Evolutionary conservation across 148 eudicot species (phyloP).

Genomic region (Euryodendron excelsum): DNA sequence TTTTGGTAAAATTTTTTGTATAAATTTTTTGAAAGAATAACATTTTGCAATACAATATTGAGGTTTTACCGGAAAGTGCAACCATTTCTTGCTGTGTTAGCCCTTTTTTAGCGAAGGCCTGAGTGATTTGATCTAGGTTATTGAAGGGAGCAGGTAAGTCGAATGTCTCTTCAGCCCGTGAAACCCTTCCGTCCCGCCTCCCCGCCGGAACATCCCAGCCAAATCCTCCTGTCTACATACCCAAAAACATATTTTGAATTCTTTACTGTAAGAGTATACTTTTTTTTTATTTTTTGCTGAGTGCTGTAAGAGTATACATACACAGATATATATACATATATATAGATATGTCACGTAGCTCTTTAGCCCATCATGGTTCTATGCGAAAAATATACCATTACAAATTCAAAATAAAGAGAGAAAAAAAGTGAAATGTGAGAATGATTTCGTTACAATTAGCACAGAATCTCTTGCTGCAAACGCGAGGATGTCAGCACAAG

Average conservation of each 20-base stretch:
- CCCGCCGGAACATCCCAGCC: conserved; percentile 45
- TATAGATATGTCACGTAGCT: too few relatives aligned
- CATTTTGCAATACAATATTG: too few relatives aligned
- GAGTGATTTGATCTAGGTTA: conserved; percentile 26
- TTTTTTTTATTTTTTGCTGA: too few relatives aligned
- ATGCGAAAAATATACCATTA: not conserved
- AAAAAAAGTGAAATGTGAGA: not conserved
- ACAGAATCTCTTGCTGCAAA: conserved; percentile 25
- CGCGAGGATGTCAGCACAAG: conserved; percentile 20
- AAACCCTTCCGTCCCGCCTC: conserved; percentile 44
- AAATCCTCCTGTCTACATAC: conserved; percentile 25
- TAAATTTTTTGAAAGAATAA: too few relatives aligned
- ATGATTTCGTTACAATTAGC: not conserved
- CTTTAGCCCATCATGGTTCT: not conserved
- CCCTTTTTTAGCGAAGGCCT: conserved; percentile 36
- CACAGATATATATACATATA: too few relatives aligned
- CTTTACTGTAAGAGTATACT: too few relatives aligned
- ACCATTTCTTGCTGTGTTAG: conserved; percentile 41
- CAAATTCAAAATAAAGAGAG: too few relatives aligned
- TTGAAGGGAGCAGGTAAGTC: conserved; percentile 35
- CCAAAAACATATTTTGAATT: too few relatives aligned
- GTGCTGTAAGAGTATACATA: too few relatives aligned
- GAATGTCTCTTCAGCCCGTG: conserved; percentile 32
- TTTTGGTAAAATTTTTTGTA: too few relatives aligned
- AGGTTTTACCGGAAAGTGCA: conserved; percentile 35